Evolutionary conservation across 176 grass and related monocot species (phyloP).

Genomic region (Zea luxurians): DNA sequence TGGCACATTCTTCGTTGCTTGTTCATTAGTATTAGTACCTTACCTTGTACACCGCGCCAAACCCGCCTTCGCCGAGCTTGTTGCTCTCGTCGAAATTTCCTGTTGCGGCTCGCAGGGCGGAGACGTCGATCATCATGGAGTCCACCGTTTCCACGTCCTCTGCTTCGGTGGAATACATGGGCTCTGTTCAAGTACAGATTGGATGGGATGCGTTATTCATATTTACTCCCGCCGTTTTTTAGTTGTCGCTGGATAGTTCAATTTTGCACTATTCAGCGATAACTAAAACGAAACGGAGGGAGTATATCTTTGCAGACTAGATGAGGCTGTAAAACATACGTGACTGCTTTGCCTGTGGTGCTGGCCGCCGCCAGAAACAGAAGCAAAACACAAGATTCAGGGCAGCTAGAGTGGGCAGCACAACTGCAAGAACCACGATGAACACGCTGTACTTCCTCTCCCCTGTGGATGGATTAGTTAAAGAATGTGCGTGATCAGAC

Average conservation of each 20-base stretch:
- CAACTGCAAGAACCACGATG: slow-evolving; percentile 22
- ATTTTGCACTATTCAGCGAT: too few relatives aligned
- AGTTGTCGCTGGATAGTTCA: too few relatives aligned
- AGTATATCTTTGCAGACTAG: too few relatives aligned
- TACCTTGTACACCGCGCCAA: slow-evolving; percentile 56
- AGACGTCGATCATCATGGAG: slow-evolving; percentile 45
- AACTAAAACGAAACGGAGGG: too few relatives aligned
- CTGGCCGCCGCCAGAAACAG: slow-evolving; percentile 12
- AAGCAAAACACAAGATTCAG: slow-evolving; percentile 38
- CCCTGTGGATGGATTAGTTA: slow-evolving; percentile 21
- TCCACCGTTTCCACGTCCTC: slow-evolving; percentile 31
- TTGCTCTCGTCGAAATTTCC: slow-evolving; percentile 39
- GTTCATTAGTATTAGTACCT: not conserved
- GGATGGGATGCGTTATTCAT: too few relatives aligned
- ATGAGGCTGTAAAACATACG: not conserved
- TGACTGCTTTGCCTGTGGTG: not conserved
- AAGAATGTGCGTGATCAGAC: not conserved
- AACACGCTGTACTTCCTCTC: not conserved
- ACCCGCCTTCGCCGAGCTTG: slow-evolving; percentile 52
- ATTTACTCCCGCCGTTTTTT: too few relatives aligned
- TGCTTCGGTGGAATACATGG: not conserved
- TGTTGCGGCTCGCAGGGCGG: slow-evolving; percentile 40
- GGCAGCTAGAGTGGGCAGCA: slow-evolving; percentile 34
- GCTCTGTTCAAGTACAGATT: not conserved
- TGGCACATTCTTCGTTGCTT: not conserved